Base-by-base conservation (phyloP, 257 asterid species). In the Galeopsis tetrahit region DNA sequence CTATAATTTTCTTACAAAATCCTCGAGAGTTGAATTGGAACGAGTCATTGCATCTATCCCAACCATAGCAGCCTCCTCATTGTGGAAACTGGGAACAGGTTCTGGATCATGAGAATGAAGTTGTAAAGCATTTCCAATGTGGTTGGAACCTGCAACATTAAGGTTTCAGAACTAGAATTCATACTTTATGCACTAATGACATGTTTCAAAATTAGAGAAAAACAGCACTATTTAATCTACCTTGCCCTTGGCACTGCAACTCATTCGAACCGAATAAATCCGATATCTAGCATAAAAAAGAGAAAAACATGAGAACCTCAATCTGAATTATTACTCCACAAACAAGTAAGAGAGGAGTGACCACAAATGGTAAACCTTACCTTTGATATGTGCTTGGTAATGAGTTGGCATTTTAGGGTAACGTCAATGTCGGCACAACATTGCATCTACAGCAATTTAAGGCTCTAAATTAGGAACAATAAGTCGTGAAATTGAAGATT, bases 21-120 rank as follows among this genome's bases (percentile, higher is more conserved):
- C 98, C 85, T 95, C 98, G 52, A 95, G 82, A 10, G 98, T 90
- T 73, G 98, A 95, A 82, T 85, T 90, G 65, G 99, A 94, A 34
- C 92, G 89, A 33, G 69, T 83, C 90, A 92, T 88, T n/a, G 96
- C 86, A 57, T 88, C 96, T 66, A 92, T 68, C 69, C 94, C 89
- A 66, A 95, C 61, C 82, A 84, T 72, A 76, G 92, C 85, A 73
- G 55, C 79, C 33, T 86, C 79, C 33, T 86, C 89, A 35, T 36
- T 68, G 33, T 31, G 75, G 58, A n/a, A 73, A 69, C 63, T 73
- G 76, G 9, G 71, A 32, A 14, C 59, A 43, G 79, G 69, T 70
- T 55, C 69, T 63, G 6, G 40, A 46, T 76, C 84, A 70, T 73
- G 79, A 75, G 43, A 36, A 66, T 56, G 53, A 72, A 75, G 59